Evolutionary conservation across 2,329 filamentous ascomycete species (phyloP).

Genomic region (Aureobasidium sp.): DNA sequence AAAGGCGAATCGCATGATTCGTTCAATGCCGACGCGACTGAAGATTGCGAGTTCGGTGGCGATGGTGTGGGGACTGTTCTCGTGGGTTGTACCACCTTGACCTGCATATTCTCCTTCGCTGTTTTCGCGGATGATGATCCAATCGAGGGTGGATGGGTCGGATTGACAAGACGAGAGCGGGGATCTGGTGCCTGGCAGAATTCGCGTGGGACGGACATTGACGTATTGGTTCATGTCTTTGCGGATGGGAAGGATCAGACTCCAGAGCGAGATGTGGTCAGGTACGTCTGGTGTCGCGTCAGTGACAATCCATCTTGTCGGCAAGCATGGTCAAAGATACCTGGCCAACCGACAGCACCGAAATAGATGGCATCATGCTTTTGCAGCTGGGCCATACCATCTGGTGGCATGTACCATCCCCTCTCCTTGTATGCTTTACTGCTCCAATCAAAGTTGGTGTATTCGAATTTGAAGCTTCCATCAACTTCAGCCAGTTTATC

Average conservation of each 20-base stretch:
- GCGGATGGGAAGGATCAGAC: constrained; percentile 57
- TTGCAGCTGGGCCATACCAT: constrained; percentile 42
- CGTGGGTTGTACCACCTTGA: constrained; percentile 37
- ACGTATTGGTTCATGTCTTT: constrained; percentile 61
- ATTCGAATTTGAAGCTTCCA: constrained; percentile 41
- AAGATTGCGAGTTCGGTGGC: constrained; percentile 41
- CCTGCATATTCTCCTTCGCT: constrained; percentile 41
- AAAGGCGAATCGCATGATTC: constrained; percentile 41
- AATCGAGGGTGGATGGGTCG: constrained; percentile 33
- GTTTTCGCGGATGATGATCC: constrained; percentile 42
- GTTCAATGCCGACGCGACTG: constrained; percentile 35
- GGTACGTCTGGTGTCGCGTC: constrained; percentile 42
- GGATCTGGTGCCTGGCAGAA: constrained; percentile 33
- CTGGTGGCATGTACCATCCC: constrained; percentile 45
- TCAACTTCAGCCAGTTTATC: constrained; percentile 36
- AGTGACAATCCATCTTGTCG: not conserved
- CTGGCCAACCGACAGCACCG: constrained; percentile 50
- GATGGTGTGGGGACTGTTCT: constrained; percentile 30
- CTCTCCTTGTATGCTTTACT: constrained; percentile 41
- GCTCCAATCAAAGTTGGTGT: constrained; percentile 44
- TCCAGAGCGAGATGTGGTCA: constrained; percentile 61
- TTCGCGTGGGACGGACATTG: constrained; percentile 51
- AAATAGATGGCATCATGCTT: constrained; percentile 50
- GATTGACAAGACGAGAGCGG: constrained; percentile 30
- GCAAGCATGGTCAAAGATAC: constrained; percentile 22